Conservation (phyloP, 805 yeast genomes). For the Saccharomycopsis fermentans region DNA sequence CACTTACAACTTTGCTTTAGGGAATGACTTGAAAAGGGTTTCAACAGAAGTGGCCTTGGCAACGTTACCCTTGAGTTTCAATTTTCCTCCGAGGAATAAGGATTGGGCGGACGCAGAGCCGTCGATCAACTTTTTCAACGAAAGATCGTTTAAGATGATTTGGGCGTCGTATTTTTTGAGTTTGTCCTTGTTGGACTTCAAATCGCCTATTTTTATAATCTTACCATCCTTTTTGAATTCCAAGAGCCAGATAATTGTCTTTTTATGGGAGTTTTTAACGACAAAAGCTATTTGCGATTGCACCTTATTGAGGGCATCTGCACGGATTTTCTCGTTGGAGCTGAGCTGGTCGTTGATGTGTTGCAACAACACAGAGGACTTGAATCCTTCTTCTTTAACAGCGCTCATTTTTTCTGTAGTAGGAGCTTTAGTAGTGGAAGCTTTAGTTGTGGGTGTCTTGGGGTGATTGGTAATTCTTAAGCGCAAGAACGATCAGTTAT, state of each 20-base stretch:
- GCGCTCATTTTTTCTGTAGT: no score
- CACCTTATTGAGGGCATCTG: slow-evolving; percentile 27
- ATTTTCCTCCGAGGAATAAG: slow-evolving; percentile 73
- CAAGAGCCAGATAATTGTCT: slow-evolving; percentile 52
- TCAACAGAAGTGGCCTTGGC: slow-evolving; percentile 60
- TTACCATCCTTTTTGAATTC: slow-evolving; percentile 56
- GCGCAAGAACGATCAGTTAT: no score
- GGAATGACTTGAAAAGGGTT: slow-evolving; percentile 4
- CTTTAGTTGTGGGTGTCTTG: no score
- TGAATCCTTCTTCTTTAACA: slow-evolving; percentile 13
- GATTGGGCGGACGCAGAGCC: slow-evolving; percentile 82
- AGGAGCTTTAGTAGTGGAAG: no score
- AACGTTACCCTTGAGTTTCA: slow-evolving; percentile 82
- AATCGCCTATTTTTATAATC: slow-evolving; percentile 22
- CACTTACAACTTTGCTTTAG: slow-evolving; percentile 1
- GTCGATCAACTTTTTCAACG: slow-evolving; percentile 57
- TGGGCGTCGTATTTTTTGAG: slow-evolving; percentile 52
- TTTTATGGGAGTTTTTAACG: slow-evolving; percentile 50
- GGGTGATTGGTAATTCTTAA: no score
- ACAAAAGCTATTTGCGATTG: slow-evolving; percentile 57
- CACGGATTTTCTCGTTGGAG: slow-evolving; percentile 3
- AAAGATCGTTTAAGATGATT: slow-evolving; percentile 54
- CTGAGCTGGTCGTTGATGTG: slow-evolving; percentile 7
- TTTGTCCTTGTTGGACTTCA: slow-evolving; percentile 32
- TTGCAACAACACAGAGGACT: slow-evolving; percentile 11